Evolutionary conservation across 495 filamentous ascomycete species (phyloP), one percentile per base, ranked within the genome.

Genomic region (Neurospora sublineolata): DNA sequence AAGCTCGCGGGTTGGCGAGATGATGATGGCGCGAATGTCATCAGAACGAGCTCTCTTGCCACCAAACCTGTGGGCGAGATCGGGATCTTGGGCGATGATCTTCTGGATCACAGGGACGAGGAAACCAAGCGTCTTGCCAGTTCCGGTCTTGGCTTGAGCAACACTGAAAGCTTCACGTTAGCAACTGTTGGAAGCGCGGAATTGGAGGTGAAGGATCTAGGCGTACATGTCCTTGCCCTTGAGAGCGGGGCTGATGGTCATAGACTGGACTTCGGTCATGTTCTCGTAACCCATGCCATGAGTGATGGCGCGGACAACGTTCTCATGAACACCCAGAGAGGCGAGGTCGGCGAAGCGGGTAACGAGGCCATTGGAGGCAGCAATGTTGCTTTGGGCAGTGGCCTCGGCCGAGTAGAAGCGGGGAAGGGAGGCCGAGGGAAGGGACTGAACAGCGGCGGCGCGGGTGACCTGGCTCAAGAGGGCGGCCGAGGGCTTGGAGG

Each of bases 1-100:
- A 73, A 99, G 86, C 82, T 99, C 95, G 72, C 95, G 88, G 23
- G 95, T 99, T 10, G 95, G 95, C 0, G 96, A 98, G 72, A 99
- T 89, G 77, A 99, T 89, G 58, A 99, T 89, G 36, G 92, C 90
- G 70, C 93, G 89, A 73, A 97, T 93, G 78, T 97, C 93, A 39
- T 86, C 79, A 1, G 88, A 78, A 4, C 79, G 77, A 11, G 86
- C 79, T 4, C 72, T 70, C 8, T 18, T 64, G 37, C 78, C 74
- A 12, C 73, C n/a, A 36, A 64, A 64, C 52, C 52, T 64, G 52
- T 64, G 12, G 52, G 82, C 84, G 30, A 87, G 80, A 0, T 81
- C 77, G 16, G 90, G 88, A 73, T 91, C 85, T 18, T 83, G 80
- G n/a, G 73, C 76, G 37, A 94, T 79, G 41, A 96, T 87, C 67